Evolutionary conservation across 805 yeast genomes (phyloP).

Genomic region (Schwanniomyces vanrijiae): DNA sequence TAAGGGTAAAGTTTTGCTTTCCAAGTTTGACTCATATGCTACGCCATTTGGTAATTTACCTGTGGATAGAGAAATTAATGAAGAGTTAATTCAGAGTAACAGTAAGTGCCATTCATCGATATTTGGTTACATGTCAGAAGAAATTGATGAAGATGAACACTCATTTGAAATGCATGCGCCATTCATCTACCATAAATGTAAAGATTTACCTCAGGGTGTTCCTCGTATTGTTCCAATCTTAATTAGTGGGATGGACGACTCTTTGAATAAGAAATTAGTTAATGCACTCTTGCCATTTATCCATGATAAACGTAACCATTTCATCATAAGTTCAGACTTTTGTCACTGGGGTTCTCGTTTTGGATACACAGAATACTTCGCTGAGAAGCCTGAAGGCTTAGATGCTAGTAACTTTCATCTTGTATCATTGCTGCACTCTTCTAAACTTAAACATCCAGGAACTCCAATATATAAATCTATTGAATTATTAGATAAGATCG

Average conservation of each 20-base stretch:
- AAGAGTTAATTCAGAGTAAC: constrained; percentile 27
- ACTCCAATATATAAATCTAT: constrained; percentile 70
- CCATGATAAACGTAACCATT: constrained; percentile 55
- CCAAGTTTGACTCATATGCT: constrained; percentile 54
- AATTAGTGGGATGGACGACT: constrained; percentile 61
- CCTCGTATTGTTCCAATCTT: constrained; percentile 73
- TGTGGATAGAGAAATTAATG: constrained; percentile 56
- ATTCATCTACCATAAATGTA: constrained; percentile 53
- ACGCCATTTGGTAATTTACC: constrained; percentile 82
- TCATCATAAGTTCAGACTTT: constrained; percentile 85
- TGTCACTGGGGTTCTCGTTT: constrained; percentile 82
- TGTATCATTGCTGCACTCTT: constrained; percentile 7
- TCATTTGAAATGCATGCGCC: constrained; percentile 96
- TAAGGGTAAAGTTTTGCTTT: constrained; percentile 54
- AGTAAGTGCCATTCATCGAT: constrained; percentile 25
- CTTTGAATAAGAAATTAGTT: constrained; percentile 47
- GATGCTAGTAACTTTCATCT: constrained; percentile 19
- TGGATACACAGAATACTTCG: constrained; percentile 39
- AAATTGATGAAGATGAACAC: constrained; percentile 81
- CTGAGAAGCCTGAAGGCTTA: constrained; percentile 12
- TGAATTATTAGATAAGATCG: constrained; percentile 67
- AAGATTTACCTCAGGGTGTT: constrained; percentile 25
- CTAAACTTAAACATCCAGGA: constrained; percentile 9
- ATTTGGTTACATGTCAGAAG: constrained; percentile 56
- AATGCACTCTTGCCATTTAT: constrained; percentile 52